Percentiles rank a stretch among this genome's conserved stretches.
These are phyloP conservation scores for Vitis rupestris DNA, from an alignment of 164 flowering plant species.

Conservation along the genomic window DNA sequence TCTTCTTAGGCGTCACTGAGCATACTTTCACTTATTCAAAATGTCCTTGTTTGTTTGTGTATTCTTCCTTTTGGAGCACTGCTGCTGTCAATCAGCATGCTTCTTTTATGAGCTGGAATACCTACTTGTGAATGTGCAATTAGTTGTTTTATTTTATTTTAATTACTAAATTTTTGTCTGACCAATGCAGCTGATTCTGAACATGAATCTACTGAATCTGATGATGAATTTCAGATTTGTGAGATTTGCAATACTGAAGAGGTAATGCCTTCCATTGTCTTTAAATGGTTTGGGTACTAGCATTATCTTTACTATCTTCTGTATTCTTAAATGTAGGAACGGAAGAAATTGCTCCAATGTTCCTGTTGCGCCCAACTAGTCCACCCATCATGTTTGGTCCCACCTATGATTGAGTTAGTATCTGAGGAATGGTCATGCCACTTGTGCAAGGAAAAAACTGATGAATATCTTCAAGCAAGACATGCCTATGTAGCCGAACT, in stretches of 20 bases:
- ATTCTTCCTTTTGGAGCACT: too few species aligned
- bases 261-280: slow-evolving; percentile 35
- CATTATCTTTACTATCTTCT: slow-evolving; percentile 5
- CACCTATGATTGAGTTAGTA: slow-evolving; percentile 55
- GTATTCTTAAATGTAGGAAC: slow-evolving; percentile 52
- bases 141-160: neutral
- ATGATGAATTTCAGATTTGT: slow-evolving; percentile 98
- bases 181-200: slow-evolving; percentile 74
- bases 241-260: slow-evolving; percentile 78
- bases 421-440: slow-evolving; percentile 80
- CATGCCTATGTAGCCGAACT: slow-evolving; percentile 65
- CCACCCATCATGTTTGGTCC: slow-evolving; percentile 76
- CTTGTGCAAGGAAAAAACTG: slow-evolving; percentile 91
- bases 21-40: too few species aligned
- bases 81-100: neutral
- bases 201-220: slow-evolving; percentile 79
- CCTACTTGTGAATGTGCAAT: neutral
- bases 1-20: too few species aligned
- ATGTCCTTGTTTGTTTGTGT: neutral
- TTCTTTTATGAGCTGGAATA: neutral
- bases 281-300: neutral
- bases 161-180: slow-evolving; percentile 8
- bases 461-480: slow-evolving; percentile 72
- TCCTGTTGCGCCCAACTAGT: slow-evolving; percentile 80
- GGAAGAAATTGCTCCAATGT: slow-evolving; percentile 83